phyloP scores from a whole-genome alignment of 2,329 filamentous ascomycete genomes.

The Paracorniculantispora psalliotae region DNA sequence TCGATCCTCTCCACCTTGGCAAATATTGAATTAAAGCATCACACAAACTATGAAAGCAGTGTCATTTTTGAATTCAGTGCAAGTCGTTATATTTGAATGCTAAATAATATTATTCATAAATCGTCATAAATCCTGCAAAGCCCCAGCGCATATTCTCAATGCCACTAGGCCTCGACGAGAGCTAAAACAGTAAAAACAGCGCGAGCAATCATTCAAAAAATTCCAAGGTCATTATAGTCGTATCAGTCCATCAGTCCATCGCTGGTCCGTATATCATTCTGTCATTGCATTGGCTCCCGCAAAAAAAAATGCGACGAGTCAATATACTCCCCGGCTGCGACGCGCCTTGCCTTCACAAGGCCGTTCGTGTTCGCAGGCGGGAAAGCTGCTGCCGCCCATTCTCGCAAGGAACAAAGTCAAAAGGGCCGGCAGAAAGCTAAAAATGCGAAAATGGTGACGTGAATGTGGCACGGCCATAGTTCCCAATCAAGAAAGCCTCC shows the following conservation, averaged over 20 bases:
- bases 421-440: neutral
- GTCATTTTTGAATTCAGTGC: neutral
- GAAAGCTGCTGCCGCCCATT: neutral
- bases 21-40: no score
- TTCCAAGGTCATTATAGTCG: slow-evolving; percentile 9
- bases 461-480: slow-evolving; percentile 8
- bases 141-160: neutral
- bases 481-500: slow-evolving; percentile 16
- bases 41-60: neutral
- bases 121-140: neutral
- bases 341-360: neutral
- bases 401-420: neutral
- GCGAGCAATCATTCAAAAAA: neutral
- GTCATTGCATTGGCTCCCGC: slow-evolving; percentile 1
- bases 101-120: slow-evolving; percentile 7
- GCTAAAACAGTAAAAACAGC: neutral
- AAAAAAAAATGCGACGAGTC: neutral
- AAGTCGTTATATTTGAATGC: neutral
- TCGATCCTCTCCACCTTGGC: no score
- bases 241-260: slow-evolving; percentile 11
- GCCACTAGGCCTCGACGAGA: neutral
- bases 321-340: neutral
- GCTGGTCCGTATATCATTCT: slow-evolving; percentile 7
- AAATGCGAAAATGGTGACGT: neutral
- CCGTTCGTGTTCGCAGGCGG: neutral